Conservation (phyloP, 306 rosid species). For the Crotalaria pallida region DNA sequence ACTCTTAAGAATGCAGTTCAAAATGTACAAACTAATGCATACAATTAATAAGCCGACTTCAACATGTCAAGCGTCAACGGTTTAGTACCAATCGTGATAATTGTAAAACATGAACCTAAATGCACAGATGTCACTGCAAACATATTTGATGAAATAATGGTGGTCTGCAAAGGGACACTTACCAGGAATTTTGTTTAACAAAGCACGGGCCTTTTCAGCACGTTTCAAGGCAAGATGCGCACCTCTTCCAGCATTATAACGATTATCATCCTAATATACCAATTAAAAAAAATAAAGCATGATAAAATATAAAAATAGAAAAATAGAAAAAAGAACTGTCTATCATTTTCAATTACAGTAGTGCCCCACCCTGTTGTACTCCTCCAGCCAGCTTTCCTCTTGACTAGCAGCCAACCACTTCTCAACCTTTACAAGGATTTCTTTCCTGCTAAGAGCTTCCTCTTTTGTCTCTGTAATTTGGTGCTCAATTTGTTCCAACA, state of each 20-base stretch:
- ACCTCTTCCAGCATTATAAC: constrained; percentile 78
- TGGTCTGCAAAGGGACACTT: not conserved
- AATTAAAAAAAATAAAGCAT: not conserved
- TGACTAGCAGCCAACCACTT: constrained; percentile 66
- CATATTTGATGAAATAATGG: not conserved
- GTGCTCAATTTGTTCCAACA: constrained; percentile 53
- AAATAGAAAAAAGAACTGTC: not conserved
- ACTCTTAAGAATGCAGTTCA: not conserved
- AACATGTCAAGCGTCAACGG: not conserved
- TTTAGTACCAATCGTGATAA: not conserved
- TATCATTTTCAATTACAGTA: not conserved
- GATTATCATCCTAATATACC: constrained; percentile 59
- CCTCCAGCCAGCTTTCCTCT: constrained; percentile 92
- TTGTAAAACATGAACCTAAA: not conserved
- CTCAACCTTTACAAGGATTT: constrained; percentile 71
- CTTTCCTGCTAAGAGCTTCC: constrained; percentile 64
- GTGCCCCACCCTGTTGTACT: constrained; percentile 61
- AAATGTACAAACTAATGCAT: not conserved
- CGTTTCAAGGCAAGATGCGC: constrained; percentile 63
- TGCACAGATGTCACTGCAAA: not conserved
- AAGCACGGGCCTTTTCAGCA: constrained; percentile 72
- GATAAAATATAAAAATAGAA: not conserved
- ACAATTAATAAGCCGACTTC: not conserved
- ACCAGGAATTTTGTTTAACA: constrained; percentile 68
- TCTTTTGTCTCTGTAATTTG: constrained; percentile 49